phyloP scores from a whole-genome alignment of 805 yeast genomes.

The Kluyveromyces lactis region DNA sequence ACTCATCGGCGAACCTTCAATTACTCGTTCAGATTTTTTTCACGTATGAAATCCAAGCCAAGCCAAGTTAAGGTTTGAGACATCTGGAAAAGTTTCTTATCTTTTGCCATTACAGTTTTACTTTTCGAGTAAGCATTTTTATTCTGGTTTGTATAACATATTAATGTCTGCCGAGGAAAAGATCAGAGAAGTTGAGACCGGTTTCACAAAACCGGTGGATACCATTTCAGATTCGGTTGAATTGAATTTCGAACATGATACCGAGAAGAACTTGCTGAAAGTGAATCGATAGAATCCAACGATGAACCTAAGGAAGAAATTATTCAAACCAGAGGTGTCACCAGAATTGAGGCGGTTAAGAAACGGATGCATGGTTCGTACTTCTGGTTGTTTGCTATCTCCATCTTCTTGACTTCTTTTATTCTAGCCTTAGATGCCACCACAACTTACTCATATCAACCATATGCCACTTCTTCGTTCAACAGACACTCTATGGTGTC shows the following conservation, averaged over 20 bases:
- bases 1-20: too few relatives aligned
- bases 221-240: too few relatives aligned
- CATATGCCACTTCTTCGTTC: constrained; percentile 46
- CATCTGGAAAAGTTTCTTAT: too few relatives aligned
- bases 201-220: too few relatives aligned
- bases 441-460: constrained; percentile 38
- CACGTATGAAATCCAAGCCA: too few relatives aligned
- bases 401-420: constrained; percentile 31
- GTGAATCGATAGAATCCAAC: neutral
- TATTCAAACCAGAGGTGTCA: constrained; percentile 19
- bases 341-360: constrained; percentile 22
- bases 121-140: too few relatives aligned
- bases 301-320: constrained; percentile 6
- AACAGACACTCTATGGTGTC: constrained; percentile 40
- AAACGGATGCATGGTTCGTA: constrained; percentile 12
- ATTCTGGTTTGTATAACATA: too few relatives aligned
- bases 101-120: too few relatives aligned
- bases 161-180: too few relatives aligned
- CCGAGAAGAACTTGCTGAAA: neutral
- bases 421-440: constrained; percentile 29
- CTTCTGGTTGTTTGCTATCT: constrained; percentile 9
- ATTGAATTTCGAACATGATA: neutral
- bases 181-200: too few relatives aligned
- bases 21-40: too few relatives aligned
- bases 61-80: too few relatives aligned